Base-by-base conservation (phyloP, 305 asterid genomes). In the Plantago lanceolata region DNA sequence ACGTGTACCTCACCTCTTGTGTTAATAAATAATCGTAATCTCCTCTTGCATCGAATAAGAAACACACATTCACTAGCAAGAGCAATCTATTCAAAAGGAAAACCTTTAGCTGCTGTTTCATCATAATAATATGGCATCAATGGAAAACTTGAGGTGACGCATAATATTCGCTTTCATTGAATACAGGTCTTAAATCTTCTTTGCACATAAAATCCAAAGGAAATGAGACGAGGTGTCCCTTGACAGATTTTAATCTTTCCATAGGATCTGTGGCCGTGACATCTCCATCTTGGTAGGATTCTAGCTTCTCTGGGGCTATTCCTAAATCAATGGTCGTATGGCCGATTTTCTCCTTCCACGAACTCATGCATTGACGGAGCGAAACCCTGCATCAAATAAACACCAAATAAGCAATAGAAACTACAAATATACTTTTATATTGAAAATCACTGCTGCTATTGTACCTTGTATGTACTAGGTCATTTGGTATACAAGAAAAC, bases 141-240 rank as follows among this genome's bases (percentile, higher is more conserved):
- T 88, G 96, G 53, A 88, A 88, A 65, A 88, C 96, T 74, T 88
- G 96, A 47, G 90, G 75, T 0, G 97, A 91, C 4, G 98, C 96
- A 64, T 91, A 91, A 76, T 86, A 88, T 78, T 92, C 98, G 45
- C 96, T 92, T 76, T 92, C 98, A 31, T 86, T 92, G 67, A 89
- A 92, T 17, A 86, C 87, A n/a, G 98, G 96, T 76, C 98, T 85
- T 61, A 89, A 68, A 75, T 92, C 98, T 81, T 92, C 98, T 71
- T 73, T 79, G 82, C 74, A 78, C 98, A 92, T 89, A 61, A 92
- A 92, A 56, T 92, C 93, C 82, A 87, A 68, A 24, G 98, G 96
- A 68, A 83, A 92, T 50, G 96, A 86, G 77, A 92, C 98, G 21
- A 92, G 96, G 80, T 89, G 90, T 17, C 98, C 98, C 74, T 78